These are phyloP conservation scores for Podosphaera aphanis DNA, from an alignment of 2,329 filamentous ascomycete genomes.

Conservation along the genomic window DNA sequence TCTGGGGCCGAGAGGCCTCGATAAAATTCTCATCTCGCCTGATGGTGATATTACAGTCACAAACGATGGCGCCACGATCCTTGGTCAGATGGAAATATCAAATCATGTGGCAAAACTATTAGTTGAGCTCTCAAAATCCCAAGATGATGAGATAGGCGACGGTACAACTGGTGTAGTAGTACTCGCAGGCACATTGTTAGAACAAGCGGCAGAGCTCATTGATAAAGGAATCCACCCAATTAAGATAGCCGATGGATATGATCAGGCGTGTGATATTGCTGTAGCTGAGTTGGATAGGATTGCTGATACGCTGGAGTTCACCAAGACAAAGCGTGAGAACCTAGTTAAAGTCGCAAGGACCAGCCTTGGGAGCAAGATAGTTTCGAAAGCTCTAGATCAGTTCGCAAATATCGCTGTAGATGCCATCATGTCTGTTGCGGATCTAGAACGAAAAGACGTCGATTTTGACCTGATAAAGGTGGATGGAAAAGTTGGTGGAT, in stretches of 20 bases:
- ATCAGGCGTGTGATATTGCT: conserved; percentile 90
- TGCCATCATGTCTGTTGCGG: conserved; percentile 85
- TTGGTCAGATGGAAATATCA: conserved; percentile 95
- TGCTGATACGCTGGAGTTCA: conserved; percentile 75
- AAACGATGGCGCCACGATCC: conserved; percentile 93
- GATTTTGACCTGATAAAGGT: conserved; percentile 99
- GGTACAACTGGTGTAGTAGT: conserved; percentile 96
- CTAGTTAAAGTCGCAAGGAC: conserved; percentile 88
- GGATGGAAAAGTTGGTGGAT: conserved; percentile 87
- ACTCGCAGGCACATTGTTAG: conserved; percentile 74
- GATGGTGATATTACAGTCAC: conserved; percentile 98
- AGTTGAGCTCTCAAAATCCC: conserved; percentile 91
- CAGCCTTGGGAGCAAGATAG: conserved; percentile 93
- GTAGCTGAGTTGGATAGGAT: conserved; percentile 81
- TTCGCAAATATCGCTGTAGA: conserved; percentile 95
- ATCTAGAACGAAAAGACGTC: conserved; percentile 87
- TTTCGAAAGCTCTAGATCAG: conserved; percentile 95
- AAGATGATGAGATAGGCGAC: conserved; percentile 97
- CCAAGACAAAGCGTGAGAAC: conserved; percentile 57
- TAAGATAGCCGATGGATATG: conserved; percentile 92
- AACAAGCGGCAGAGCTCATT: conserved; percentile 91
- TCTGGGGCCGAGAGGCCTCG: conserved; percentile 78
- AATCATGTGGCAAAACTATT: conserved; percentile 96
- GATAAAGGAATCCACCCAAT: conserved; percentile 99
- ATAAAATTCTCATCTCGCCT: conserved; percentile 97